These are phyloP conservation scores for Salinomyces thailandicus DNA, from an alignment of 2,329 filamentous ascomycete species.

Conservation along the genomic window DNA sequence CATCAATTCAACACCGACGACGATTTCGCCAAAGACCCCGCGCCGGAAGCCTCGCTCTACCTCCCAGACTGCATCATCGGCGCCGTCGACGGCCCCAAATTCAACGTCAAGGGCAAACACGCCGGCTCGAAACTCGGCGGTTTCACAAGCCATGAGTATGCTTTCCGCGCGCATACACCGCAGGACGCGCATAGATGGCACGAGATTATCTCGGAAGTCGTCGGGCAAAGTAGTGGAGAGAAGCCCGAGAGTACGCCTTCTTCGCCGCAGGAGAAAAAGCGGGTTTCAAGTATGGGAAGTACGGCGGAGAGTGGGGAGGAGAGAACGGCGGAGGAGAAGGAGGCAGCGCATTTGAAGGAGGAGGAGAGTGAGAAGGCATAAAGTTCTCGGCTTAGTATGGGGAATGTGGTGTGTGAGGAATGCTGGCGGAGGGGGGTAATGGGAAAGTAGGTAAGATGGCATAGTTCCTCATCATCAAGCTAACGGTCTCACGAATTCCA, in stretches of 20 bases:
- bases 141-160: conserved; percentile 70
- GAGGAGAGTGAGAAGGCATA: not conserved
- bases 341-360: not conserved
- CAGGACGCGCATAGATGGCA: conserved; percentile 79
- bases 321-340: not conserved
- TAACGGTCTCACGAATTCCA: too few species aligned
- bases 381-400: too few species aligned
- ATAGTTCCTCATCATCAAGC: too few species aligned
- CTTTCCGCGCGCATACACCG: conserved; percentile 78
- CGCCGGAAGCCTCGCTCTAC: conserved; percentile 80
- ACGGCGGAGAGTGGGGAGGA: not conserved
- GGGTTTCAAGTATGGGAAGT: not conserved
- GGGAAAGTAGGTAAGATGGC: too few species aligned
- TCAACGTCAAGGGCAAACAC: conserved; percentile 89
- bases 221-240: conserved; percentile 40
- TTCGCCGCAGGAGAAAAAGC: conserved; percentile 6
- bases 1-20: conserved; percentile 97
- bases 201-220: conserved; percentile 55
- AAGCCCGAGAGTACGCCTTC: conserved; percentile 28
- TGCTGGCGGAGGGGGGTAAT: too few species aligned
- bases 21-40: conserved; percentile 58
- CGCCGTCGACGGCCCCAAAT: conserved; percentile 63
- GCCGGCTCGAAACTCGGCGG: conserved; percentile 68
- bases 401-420: too few species aligned
- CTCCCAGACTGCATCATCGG: conserved; percentile 82